phyloP scores from a whole-genome alignment of 352 stramenopile species.

The Globisporangium takayamanum region DNA sequence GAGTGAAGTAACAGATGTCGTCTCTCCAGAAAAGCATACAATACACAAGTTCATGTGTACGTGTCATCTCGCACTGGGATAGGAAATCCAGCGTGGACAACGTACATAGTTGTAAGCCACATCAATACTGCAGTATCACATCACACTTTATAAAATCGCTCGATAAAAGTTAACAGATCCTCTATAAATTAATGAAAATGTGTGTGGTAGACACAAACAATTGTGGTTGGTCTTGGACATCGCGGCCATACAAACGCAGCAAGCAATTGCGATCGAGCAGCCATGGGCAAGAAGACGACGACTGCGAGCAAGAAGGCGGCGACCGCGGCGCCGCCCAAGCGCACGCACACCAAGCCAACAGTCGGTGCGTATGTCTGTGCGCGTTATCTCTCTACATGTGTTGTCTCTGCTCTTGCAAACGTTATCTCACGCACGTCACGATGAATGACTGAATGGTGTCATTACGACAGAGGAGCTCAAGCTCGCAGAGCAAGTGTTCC shows the following conservation, averaged over 20 bases:
- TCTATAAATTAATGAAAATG: not conserved
- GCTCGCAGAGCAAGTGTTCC: slow-evolving; percentile 52
- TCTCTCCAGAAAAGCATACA: too few relatives aligned
- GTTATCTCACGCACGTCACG: not conserved
- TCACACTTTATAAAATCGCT: too few relatives aligned
- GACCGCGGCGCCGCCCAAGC: not conserved
- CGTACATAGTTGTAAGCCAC: too few relatives aligned
- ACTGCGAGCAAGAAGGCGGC: not conserved
- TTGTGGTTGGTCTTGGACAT: not conserved
- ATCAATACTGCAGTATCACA: too few relatives aligned
- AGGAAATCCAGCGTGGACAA: too few relatives aligned
- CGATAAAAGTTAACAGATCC: too few relatives aligned
- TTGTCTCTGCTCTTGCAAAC: not conserved
- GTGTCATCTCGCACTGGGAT: too few relatives aligned
- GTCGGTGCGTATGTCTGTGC: slow-evolving; percentile 1
- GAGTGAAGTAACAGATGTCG: too few relatives aligned
- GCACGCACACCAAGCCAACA: slow-evolving; percentile 8
- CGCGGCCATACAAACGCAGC: not conserved
- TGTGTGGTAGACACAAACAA: not conserved
- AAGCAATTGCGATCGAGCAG: slow-evolving; percentile 1
- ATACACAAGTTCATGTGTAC: too few relatives aligned
- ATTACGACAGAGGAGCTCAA: slow-evolving; percentile 36
- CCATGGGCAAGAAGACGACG: not conserved
- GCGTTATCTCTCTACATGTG: not conserved
- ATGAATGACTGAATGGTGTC: not conserved